These are phyloP conservation scores for Phytophthora citrophthora DNA, from an alignment of 352 stramenopile species.

Conservation along the genomic window DNA sequence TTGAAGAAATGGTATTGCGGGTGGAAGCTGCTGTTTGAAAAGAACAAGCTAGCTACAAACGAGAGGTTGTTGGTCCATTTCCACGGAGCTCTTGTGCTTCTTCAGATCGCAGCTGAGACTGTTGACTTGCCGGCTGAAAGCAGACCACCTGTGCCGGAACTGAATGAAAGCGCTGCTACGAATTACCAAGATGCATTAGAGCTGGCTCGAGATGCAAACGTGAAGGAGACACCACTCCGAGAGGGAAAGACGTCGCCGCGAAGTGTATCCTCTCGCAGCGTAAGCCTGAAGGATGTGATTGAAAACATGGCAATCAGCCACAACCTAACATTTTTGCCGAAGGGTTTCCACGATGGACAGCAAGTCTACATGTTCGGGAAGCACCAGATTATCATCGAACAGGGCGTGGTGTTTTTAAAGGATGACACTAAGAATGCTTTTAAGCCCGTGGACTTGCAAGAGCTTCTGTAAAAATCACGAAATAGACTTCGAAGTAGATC, in stretches of 20 bases:
- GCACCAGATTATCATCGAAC: slow-evolving; percentile 85
- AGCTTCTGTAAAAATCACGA: slow-evolving; percentile 49
- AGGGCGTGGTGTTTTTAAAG: slow-evolving; percentile 76
- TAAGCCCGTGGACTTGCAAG: slow-evolving; percentile 76
- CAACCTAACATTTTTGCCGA: slow-evolving; percentile 85
- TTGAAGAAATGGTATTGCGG: slow-evolving; percentile 85
- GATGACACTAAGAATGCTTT: slow-evolving; percentile 71
- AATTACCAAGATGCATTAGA: slow-evolving; percentile 85
- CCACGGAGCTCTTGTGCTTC: slow-evolving; percentile 70
- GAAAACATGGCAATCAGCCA: slow-evolving; percentile 81
- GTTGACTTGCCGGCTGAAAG: slow-evolving; percentile 13
- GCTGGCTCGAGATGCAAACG: slow-evolving; percentile 42
- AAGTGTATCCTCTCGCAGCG: slow-evolving; percentile 41
- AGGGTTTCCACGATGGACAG: slow-evolving; percentile 78
- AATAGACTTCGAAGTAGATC: too few relatives aligned
- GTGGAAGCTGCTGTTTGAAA: slow-evolving; percentile 86
- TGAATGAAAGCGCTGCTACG: slow-evolving; percentile 56
- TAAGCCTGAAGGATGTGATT: slow-evolving; percentile 85
- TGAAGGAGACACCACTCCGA: slow-evolving; percentile 23
- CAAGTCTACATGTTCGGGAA: slow-evolving; percentile 83
- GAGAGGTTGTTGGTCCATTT: slow-evolving; percentile 81
- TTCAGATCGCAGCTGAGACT: slow-evolving; percentile 53
- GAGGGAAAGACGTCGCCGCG: slow-evolving; percentile 28
- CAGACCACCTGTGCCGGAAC: slow-evolving; percentile 43
- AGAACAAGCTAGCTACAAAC: slow-evolving; percentile 58